phyloP scores from a whole-genome alignment of 768 basidiomycete genomes.

The Lactarius sanguifluus region DNA sequence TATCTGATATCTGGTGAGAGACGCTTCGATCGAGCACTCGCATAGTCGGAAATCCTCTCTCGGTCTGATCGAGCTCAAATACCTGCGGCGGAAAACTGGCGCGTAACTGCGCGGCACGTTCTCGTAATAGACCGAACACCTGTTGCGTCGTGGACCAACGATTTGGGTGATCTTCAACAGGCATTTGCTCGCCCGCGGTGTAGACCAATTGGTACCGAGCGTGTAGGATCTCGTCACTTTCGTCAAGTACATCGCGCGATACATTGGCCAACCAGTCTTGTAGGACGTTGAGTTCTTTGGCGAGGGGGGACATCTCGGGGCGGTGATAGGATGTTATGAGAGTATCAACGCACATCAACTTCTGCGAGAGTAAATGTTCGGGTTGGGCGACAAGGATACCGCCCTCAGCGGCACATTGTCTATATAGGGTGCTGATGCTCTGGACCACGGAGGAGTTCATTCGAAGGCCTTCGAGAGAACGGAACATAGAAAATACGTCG shows the following conservation, averaged over 20 bases:
- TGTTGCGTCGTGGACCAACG: conserved; percentile 46
- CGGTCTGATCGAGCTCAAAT: not conserved
- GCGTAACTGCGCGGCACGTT: conserved; percentile 17
- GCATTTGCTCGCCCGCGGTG: conserved; percentile 40
- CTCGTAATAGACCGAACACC: conserved; percentile 37
- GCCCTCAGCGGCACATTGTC: conserved; percentile 39
- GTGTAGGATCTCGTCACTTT: conserved; percentile 41
- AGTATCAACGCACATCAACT: conserved; percentile 47
- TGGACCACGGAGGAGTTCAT: conserved; percentile 22
- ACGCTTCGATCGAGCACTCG: conserved; percentile 8
- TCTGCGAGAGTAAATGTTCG: conserved; percentile 54
- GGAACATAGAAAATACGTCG: conserved; percentile 50
- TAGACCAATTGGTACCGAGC: conserved; percentile 51
- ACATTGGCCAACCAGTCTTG: not conserved
- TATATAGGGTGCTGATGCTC: conserved; percentile 37
- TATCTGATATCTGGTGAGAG: too few species aligned
- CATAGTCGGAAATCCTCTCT: conserved; percentile 12
- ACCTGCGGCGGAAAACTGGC: not conserved
- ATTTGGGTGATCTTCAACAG: conserved; percentile 42
- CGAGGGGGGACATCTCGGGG: not conserved
- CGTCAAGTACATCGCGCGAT: conserved; percentile 13
- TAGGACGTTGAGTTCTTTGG: not conserved
- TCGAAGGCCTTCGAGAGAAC: conserved; percentile 45
- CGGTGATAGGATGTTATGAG: not conserved
- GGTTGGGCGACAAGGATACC: conserved; percentile 52